These are phyloP conservation scores for Neoboletus subvelutipes DNA, from an alignment of 768 basidiomycete genomes.

Conservation along the genomic window DNA sequence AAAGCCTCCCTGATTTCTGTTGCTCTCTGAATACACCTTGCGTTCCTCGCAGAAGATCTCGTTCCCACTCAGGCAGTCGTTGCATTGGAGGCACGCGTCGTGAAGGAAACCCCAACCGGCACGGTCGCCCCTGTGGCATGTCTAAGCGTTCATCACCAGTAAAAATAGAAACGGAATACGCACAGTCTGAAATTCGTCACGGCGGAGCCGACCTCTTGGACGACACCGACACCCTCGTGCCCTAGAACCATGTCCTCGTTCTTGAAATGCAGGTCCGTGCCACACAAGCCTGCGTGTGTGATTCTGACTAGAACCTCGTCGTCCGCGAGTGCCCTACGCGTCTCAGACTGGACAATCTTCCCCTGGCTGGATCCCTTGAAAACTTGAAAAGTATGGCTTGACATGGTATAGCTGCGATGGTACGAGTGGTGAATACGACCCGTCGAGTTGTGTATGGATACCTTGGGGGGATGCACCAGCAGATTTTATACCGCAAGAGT, in stretches of 20 bases:
- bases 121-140: background rate
- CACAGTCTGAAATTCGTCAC: background rate
- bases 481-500: background rate
- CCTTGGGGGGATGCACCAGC: background rate
- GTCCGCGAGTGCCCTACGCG: background rate
- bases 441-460: background rate
- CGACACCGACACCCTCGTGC: background rate
- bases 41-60: slow-evolving; percentile 18
- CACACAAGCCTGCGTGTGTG: slow-evolving; percentile 32
- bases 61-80: slow-evolving; percentile 23
- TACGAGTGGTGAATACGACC: background rate
- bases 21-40: slow-evolving; percentile 4
- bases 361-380: slow-evolving; percentile 23
- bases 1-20: slow-evolving; percentile 20
- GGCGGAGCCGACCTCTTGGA: background rate
- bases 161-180: background rate
- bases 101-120: background rate
- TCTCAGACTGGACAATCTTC: background rate
- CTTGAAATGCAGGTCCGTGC: slow-evolving; percentile 32
- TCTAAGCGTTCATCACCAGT: background rate
- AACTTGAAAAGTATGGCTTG: slow-evolving; percentile 17
- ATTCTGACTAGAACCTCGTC: slow-evolving; percentile 18
- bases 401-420: background rate
- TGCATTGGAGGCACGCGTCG: background rate
- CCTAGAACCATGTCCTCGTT: background rate